A percentile compares a stretch with the other conserved stretches of the same genome.
phyloP scores from a whole-genome alignment of 2,329 filamentous ascomycete genomes.

The Bertia moriformis region DNA sequence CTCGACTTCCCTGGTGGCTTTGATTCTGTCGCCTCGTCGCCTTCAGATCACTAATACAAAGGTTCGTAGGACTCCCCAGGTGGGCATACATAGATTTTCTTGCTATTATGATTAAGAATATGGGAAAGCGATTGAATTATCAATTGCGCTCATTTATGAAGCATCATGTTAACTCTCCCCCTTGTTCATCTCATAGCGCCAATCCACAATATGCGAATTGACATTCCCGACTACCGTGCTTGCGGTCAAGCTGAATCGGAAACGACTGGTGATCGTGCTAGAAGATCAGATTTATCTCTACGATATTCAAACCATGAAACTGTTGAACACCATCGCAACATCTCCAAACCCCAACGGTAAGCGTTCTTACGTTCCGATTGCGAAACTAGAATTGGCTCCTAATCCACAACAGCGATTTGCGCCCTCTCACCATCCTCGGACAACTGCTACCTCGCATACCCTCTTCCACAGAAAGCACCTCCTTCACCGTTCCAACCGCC shows the following conservation, averaged over 20 bases:
- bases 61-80: conserved; percentile 28
- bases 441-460: conserved; percentile 55
- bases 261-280: conserved; percentile 50
- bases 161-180: not conserved
- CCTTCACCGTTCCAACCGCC: conserved; percentile 11
- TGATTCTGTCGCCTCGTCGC: conserved; percentile 52
- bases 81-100: not conserved
- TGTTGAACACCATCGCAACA: conserved; percentile 51
- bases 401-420: conserved; percentile 32
- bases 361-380: not conserved
- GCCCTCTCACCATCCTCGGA: conserved; percentile 53
- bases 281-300: conserved; percentile 59
- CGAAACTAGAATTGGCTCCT: not conserved
- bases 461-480: conserved; percentile 27
- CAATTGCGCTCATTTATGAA: too few relatives aligned
- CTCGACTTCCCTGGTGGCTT: conserved; percentile 53
- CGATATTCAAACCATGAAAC: conserved; percentile 60
- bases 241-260: conserved; percentile 52
- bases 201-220: conserved; percentile 54
- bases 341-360: conserved; percentile 42
- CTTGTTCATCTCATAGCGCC: not conserved
- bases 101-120: not conserved
- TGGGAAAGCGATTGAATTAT: too few relatives aligned
- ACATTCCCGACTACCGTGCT: conserved; percentile 56
- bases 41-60: conserved; percentile 60